A percentile compares a stretch with the other conserved stretches of the same genome.
Conservation (phyloP, 2,329 filamentous ascomycete species). For the Apiospora kogelbergensis region DNA sequence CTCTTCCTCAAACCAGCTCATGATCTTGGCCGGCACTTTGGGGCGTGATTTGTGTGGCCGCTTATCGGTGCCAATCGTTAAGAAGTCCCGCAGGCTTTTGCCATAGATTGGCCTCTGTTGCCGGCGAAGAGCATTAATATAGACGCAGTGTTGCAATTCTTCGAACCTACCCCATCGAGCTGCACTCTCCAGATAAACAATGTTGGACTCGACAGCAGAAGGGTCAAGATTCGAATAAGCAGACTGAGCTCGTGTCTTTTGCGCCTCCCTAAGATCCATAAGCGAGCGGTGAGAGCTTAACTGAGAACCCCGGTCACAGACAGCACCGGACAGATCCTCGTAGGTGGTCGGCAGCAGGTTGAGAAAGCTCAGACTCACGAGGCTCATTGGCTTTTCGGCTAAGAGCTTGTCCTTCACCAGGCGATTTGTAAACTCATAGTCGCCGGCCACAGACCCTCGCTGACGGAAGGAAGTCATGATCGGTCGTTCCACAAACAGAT, state of each 20-base stretch:
- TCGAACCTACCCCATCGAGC: conserved; percentile 70
- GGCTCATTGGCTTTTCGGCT: conserved; percentile 59
- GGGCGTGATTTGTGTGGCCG: conserved; percentile 62
- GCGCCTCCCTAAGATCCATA: conserved; percentile 69
- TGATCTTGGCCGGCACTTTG: conserved; percentile 59
- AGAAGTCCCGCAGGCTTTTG: conserved; percentile 70
- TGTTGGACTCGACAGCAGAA: conserved; percentile 65
- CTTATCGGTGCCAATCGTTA: conserved; percentile 63
- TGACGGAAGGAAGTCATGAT: conserved; percentile 98
- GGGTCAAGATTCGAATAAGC: conserved; percentile 59
- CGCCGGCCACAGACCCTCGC: conserved; percentile 71
- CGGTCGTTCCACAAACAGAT: conserved; percentile 91
- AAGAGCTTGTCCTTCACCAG: conserved; percentile 67
- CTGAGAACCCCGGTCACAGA: conserved; percentile 58
- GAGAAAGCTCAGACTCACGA: conserved; percentile 72
- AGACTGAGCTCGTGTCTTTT: conserved; percentile 61
- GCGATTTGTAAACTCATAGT: conserved; percentile 72
- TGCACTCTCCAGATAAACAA: conserved; percentile 71
- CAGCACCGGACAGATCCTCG: conserved; percentile 60
- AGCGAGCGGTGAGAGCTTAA: conserved; percentile 70
- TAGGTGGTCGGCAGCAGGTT: conserved; percentile 74
- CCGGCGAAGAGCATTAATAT: conserved; percentile 77
- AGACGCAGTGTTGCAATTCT: conserved; percentile 77
- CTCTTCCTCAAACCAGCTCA: conserved; percentile 74
- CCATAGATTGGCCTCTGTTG: conserved; percentile 82